Base-by-base conservation (phyloP, 805 yeast species). In the Candida quercuum region DNA sequence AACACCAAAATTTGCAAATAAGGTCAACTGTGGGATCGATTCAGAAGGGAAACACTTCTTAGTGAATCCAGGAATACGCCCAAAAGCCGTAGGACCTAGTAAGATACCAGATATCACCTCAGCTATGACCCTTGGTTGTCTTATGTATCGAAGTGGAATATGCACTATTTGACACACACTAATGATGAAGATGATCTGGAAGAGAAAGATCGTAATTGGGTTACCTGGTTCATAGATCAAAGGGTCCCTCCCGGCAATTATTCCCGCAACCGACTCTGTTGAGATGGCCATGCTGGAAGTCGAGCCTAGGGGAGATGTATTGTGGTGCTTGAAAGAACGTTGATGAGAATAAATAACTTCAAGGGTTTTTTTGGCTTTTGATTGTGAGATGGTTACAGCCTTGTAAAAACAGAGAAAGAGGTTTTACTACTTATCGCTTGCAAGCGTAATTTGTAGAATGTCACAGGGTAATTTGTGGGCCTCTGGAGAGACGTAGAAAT, bases 81-180 rank as follows among this genome's bases (percentile, higher is more conserved):
- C 93, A 61, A 85, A 57, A 2, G 74, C 93, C 0, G 87, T 67
- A 1, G 91, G 91, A 0, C 93, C 91, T 35, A 85, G 59, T 2
- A 85, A 51, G 34, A 85, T 78, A 21, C 94, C 95, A 0, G 87
- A 69, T 9, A 85, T 66, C 34, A 85, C 93, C 51, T 85, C 95
- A 6, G 89, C 86, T 41, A 85, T 84, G 30, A 85, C 95, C 41
- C 78, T 67, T 0, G 95, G 95, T 55, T 85, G 93, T 47, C 76
- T 77, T 30, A 85, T 54, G 43, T 59, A 71, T 10, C 76, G 66
- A 13, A 85, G 59, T 0, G 88, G 86, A 28, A 66, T 63, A 52
- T 82, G 78, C 8, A 85, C 46, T 10, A 78, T 26, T 39, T 79
- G 81, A 38, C 88, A 78, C 18, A 80, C 50, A 1, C 69, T 47